These are phyloP conservation scores for Cornus suecica DNA, from an alignment of 148 eudicot genomes.

Conservation along the genomic window DNA sequence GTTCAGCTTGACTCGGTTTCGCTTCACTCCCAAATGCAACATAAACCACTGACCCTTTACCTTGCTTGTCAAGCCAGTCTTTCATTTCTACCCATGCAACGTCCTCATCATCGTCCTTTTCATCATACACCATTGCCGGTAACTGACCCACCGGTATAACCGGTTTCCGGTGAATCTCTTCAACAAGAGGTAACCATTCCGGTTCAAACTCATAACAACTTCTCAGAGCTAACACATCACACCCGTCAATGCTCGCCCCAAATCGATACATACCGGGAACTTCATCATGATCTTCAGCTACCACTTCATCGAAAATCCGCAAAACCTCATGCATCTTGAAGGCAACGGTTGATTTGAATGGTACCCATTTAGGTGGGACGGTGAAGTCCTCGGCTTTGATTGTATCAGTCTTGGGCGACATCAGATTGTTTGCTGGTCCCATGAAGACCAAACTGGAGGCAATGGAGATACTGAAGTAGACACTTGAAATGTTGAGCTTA, in stretches of 20 bases:
- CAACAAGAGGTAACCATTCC: slow-evolving; percentile 16
- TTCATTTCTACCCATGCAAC: no score
- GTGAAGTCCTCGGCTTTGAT: slow-evolving; percentile 16
- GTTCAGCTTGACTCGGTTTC: no score
- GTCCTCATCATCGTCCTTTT: no score
- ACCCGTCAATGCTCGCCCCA: slow-evolving; percentile 11
- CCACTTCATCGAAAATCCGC: slow-evolving; percentile 2
- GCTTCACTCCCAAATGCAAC: no score
- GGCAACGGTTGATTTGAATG: slow-evolving; percentile 11
- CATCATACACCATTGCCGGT: slow-evolving; percentile 8
- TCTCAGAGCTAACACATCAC: slow-evolving; percentile 13
- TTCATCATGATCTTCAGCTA: not conserved
- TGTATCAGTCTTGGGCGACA: not conserved
- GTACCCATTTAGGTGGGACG: slow-evolving; percentile 24
- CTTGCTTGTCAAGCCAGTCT: no score
- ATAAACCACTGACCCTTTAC: no score
- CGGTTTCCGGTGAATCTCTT: slow-evolving; percentile 15
- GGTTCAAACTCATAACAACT: slow-evolving; percentile 24
- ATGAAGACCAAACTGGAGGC: slow-evolving; percentile 10
- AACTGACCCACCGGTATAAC: slow-evolving; percentile 26
- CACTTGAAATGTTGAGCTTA: slow-evolving; percentile 11
- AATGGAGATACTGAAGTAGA: slow-evolving; percentile 9
- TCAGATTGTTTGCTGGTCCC: not conserved
- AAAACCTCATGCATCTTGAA: slow-evolving; percentile 14
- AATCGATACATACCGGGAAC: slow-evolving; percentile 19